A percentile compares a stretch with the other conserved stretches of the same genome.
Conservation (phyloP, 2,329 filamentous ascomycete genomes). For the Calonectria henricotiae region DNA sequence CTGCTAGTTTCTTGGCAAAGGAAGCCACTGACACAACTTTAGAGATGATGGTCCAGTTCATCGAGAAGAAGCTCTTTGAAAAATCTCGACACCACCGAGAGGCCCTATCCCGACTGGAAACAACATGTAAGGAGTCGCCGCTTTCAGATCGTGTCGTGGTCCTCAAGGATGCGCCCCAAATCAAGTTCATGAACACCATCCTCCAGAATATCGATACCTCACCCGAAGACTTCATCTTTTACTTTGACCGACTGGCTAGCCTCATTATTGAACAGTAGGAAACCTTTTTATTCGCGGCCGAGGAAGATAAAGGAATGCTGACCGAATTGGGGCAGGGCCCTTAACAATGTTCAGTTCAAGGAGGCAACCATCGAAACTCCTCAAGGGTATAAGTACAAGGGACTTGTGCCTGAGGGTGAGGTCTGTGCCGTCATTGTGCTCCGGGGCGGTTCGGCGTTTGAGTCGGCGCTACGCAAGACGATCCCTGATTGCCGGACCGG, state of each 20-base stretch:
- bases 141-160: slow-evolving; percentile 83
- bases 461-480: slow-evolving; percentile 89
- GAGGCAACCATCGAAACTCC: slow-evolving; percentile 80
- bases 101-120: slow-evolving; percentile 83
- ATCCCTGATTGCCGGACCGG: slow-evolving; percentile 95
- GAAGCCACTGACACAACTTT: slow-evolving; percentile 35
- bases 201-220: slow-evolving; percentile 85
- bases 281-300: neutral
- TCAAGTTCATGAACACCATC: slow-evolving; percentile 91
- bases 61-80: slow-evolving; percentile 87
- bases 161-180: slow-evolving; percentile 83
- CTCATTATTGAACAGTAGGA: slow-evolving; percentile 84
- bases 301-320: slow-evolving; percentile 2
- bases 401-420: slow-evolving; percentile 80
- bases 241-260: slow-evolving; percentile 92
- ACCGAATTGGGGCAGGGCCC: slow-evolving; percentile 68
- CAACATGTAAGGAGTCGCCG: slow-evolving; percentile 79
- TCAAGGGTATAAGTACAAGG: slow-evolving; percentile 78
- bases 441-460: slow-evolving; percentile 89
- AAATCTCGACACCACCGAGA: slow-evolving; percentile 89
- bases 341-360: slow-evolving; percentile 83
- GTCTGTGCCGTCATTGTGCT: slow-evolving; percentile 91
- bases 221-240: slow-evolving; percentile 96
- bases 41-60: slow-evolving; percentile 96
- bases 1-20: neutral